A percentile compares a stretch with the other conserved stretches of the same genome.
Evolutionary conservation across 2,329 filamentous ascomycete species (phyloP).

Genomic region (Fusarium nanum): DNA sequence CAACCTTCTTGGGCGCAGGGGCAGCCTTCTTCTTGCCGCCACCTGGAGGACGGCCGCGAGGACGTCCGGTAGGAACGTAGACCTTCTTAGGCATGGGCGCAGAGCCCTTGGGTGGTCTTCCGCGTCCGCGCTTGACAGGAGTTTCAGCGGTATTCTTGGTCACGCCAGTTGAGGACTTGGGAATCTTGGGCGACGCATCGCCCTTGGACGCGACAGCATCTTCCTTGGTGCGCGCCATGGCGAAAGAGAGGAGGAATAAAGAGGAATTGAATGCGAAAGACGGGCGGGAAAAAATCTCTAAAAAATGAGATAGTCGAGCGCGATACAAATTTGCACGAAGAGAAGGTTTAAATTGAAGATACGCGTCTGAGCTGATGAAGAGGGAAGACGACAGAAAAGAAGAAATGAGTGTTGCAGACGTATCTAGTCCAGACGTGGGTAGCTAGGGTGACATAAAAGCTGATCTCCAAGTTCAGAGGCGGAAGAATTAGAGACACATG

Average conservation of each 20-base stretch:
- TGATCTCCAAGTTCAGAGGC: background rate
- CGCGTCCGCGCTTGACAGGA: slow-evolving; percentile 50
- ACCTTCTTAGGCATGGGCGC: slow-evolving; percentile 42
- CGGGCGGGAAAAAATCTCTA: slow-evolving; percentile 10
- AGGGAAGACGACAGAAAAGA: slow-evolving; percentile 15
- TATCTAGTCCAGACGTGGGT: background rate
- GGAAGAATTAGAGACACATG: background rate
- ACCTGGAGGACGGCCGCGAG: slow-evolving; percentile 62
- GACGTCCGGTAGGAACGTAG: slow-evolving; percentile 57
- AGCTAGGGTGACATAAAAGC: background rate
- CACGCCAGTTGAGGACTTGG: slow-evolving; percentile 52
- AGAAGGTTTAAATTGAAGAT: background rate
- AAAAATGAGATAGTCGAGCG: slow-evolving; percentile 22
- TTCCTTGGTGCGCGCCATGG: slow-evolving; percentile 52
- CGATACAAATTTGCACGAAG: background rate
- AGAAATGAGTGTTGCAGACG: slow-evolving; percentile 15
- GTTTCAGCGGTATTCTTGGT: slow-evolving; percentile 57
- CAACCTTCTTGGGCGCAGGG: slow-evolving; percentile 20
- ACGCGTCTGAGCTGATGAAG: slow-evolving; percentile 12
- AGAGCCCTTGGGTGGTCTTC: slow-evolving; percentile 56
- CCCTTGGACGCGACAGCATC: slow-evolving; percentile 40
- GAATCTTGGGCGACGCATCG: slow-evolving; percentile 34
- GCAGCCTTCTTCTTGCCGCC: slow-evolving; percentile 47
- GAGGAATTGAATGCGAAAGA: background rate
- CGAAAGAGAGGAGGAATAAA: background rate